phyloP scores from a whole-genome alignment of 805 yeast genomes.

The Candida sanyiensis region DNA sequence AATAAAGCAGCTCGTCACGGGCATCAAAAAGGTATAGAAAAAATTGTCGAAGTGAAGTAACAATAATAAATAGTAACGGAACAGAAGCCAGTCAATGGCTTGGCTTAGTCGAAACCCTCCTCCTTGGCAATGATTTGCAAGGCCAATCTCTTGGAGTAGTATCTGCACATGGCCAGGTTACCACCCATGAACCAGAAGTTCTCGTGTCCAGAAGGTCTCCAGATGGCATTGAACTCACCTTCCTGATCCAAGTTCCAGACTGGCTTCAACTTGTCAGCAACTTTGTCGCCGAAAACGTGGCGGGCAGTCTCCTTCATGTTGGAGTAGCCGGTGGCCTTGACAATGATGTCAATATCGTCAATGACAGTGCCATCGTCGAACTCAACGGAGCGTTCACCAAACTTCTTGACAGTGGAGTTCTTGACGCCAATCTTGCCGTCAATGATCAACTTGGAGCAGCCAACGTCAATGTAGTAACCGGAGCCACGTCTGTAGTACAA shows the following conservation, averaged over 20 bases:
- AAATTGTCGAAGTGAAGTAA: too few species aligned
- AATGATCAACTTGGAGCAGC: conserved; percentile 35
- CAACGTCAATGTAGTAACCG: conserved; percentile 43
- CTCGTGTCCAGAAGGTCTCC: conserved; percentile 36
- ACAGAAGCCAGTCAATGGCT: background rate
- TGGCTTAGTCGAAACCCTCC: conserved; percentile 20
- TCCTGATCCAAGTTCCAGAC: conserved; percentile 41
- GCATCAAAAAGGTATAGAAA: too few species aligned
- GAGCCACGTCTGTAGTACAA: conserved; percentile 38
- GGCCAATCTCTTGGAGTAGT: conserved; percentile 35
- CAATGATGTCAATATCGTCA: conserved; percentile 34
- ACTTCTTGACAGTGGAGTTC: conserved; percentile 31
- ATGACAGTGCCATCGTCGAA: conserved; percentile 34
- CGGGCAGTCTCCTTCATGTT: conserved; percentile 38
- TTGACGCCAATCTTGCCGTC: conserved; percentile 35
- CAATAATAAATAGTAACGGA: too few species aligned
- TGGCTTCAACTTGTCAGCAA: conserved; percentile 32
- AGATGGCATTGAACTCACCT: conserved; percentile 36
- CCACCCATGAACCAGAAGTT: conserved; percentile 40
- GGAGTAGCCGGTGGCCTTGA: conserved; percentile 40
- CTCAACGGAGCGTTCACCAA: conserved; percentile 34
- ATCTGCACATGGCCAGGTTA: conserved; percentile 34
- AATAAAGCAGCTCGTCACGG: too few species aligned
- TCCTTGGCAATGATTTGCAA: conserved; percentile 34
- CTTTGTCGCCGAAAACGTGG: conserved; percentile 32